Conservation (phyloP, 1,139 yeast species). For the Sugiyamaella sp. region DNA sequence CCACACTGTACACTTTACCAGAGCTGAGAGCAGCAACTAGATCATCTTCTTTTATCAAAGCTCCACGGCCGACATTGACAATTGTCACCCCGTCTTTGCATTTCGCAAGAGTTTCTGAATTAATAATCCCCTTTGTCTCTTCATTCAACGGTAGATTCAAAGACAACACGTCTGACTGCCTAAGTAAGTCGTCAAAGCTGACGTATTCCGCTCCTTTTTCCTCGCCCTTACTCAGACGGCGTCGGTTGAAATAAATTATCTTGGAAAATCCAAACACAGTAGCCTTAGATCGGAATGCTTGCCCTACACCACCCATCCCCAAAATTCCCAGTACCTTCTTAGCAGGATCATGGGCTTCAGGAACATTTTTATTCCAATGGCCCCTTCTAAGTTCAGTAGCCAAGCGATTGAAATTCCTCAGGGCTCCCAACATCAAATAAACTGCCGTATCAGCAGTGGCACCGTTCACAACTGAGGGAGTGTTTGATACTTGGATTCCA, state of each 20-base stretch:
- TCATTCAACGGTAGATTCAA: slow-evolving; percentile 64
- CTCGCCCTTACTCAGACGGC: slow-evolving; percentile 54
- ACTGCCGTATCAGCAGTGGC: slow-evolving; percentile 79
- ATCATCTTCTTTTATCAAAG: slow-evolving; percentile 69
- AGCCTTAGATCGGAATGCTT: slow-evolving; percentile 65
- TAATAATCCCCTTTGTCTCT: slow-evolving; percentile 56
- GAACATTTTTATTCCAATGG: slow-evolving; percentile 40
- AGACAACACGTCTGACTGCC: slow-evolving; percentile 60
- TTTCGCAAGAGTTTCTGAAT: slow-evolving; percentile 53
- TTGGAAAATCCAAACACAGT: slow-evolving; percentile 67
- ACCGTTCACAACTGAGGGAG: slow-evolving; percentile 67
- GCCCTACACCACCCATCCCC: slow-evolving; percentile 85
- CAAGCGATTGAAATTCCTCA: slow-evolving; percentile 58
- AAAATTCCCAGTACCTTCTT: slow-evolving; percentile 69
- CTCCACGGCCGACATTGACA: slow-evolving; percentile 69
- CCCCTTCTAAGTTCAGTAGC: slow-evolving; percentile 45
- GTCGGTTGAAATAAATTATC: slow-evolving; percentile 67
- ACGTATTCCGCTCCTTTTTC: slow-evolving; percentile 58
- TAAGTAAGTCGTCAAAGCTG: slow-evolving; percentile 56
- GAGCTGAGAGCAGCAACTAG: slow-evolving; percentile 61
- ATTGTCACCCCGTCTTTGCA: slow-evolving; percentile 71
- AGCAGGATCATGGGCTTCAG: slow-evolving; percentile 56
- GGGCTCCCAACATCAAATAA: slow-evolving; percentile 58
- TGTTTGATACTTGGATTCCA: slow-evolving; percentile 64
- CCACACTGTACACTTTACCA: slow-evolving; percentile 62